Evolutionary conservation across 2,329 filamentous ascomycete genomes (phyloP), one percentile per base, ranked within the genome.

Genomic region (Exophiala aquamarina): DNA sequence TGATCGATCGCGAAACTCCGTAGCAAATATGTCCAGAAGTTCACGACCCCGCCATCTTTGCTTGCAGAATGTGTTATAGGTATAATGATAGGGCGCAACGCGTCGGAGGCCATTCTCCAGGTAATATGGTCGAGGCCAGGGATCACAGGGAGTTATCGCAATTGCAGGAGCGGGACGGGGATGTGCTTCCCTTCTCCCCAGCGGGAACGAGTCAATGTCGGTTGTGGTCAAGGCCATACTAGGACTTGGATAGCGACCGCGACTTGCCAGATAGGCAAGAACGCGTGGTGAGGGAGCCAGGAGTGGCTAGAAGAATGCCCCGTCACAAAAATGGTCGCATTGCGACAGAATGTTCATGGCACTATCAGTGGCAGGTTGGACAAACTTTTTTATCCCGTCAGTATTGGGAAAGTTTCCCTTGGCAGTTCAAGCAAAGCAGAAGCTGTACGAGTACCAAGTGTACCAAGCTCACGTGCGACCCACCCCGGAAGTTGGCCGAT

Each of bases 21-120:
- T 84, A 35, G 84, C 78, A 68, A 96, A 98, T 38, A 98, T 87
- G 38, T 96, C 89, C 41, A 95, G 75, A 37, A 98, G 73, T 50
- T 80, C 78, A 29, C 89, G 78, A 23, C 85, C 88, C 44, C 92
- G 81, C 93, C 93, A 98, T 67, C 93, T 79, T 70, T 95, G 80
- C 70, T 97, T 98, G 74, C 88, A 93, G 71, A 82, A 89, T 0
- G 92, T 96, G 64, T 95, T 94, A 75, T 96, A 96, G 2, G 91
- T 96, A 67, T 79, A 96, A 65, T 93, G 83, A 65, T 98, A 97
- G 3, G 92, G 92, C 34, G 77, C 78, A 23, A 96, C 86, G 55
- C 89, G 84, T 41, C 91, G 84, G 52, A 98, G 72, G 7, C 88
- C 90, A 58, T 86, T 84, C 59, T 95, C 86, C 53, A 95, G 75